Base-by-base conservation (phyloP, 2,329 filamentous ascomycete genomes). In the Penicillium janthinellum region DNA sequence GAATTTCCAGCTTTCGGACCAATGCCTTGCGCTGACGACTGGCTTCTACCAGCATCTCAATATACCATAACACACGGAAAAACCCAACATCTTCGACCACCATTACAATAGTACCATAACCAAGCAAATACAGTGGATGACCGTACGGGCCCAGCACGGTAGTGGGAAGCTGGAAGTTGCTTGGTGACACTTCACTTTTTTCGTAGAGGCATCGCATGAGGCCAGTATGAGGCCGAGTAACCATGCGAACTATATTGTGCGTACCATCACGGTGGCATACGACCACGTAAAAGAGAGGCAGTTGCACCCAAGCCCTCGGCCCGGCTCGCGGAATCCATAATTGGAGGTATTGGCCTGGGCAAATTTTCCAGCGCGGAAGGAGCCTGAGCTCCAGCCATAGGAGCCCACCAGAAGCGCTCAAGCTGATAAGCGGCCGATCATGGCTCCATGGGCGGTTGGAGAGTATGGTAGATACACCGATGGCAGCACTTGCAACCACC, bases 91-190 rank as follows among this genome's bases (percentile, higher is more conserved):
- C 50, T 20, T 60, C 50, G 2, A 58, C 50, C 1, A 60, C 38
- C 15, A 60, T 53, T 17, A 60, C 4, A 8, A 60, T 44, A 5
- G 54, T 60, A 37, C 54, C 54, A 31, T 42, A 57, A 15, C 47
- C n/a, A 7, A 28, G n/a, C 2, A 59, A 39, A 44, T 31, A 1
- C 17, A 34, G 28, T 4, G 48, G 39, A 17, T 48, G 41, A 8
- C 53, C 39, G n/a, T 52, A 59, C 7, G 57, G 52, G 4, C 58
- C 48, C 7, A 60, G 41, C 31, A 60, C 5, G 35, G 17, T 50
- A 31, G 20, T 41, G 39, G 39, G 15, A 14, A 42, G 39, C 8
- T 39, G 37, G 37, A 39, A 39, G 15, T 15, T 37, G n/a, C 8
- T 28, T 3, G 25, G 39, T 14, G 4, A 35, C 14, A 45, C 20